Percentiles rank a stretch among this genome's conserved stretches.
Conservation (phyloP, 2,329 filamentous ascomycete species). For the Microsporum ferrugineum region DNA sequence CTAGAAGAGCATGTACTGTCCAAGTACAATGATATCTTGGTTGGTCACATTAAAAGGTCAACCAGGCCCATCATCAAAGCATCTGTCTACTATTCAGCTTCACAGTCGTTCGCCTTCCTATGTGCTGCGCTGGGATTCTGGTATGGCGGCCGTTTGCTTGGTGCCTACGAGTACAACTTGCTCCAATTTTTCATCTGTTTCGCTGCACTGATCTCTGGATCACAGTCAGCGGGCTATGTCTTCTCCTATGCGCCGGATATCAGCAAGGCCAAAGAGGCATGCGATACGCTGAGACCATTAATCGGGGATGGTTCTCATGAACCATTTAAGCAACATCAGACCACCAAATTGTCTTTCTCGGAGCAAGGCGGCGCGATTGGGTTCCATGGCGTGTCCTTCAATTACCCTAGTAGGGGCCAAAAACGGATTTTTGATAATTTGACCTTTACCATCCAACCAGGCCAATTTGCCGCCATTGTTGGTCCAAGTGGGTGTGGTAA, state of each 20-base stretch:
- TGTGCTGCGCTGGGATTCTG: constrained; percentile 70
- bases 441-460: constrained; percentile 41
- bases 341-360: background rate
- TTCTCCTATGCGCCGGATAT: constrained; percentile 65
- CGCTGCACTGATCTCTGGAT: constrained; percentile 58
- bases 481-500: constrained; percentile 68
- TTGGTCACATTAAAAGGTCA: constrained; percentile 17
- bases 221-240: constrained; percentile 62
- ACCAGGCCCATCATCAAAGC: constrained; percentile 45
- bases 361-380: constrained; percentile 63
- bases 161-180: constrained; percentile 52
- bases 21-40: constrained; percentile 58
- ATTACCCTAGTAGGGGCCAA: constrained; percentile 54
- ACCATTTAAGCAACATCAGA: background rate
- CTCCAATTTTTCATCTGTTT: constrained; percentile 64
- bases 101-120: constrained; percentile 63
- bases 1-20: constrained; percentile 64
- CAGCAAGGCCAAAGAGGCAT: constrained; percentile 55
- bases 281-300: too few species aligned
- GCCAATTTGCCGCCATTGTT: constrained; percentile 42
- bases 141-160: constrained; percentile 64
- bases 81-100: constrained; percentile 53
- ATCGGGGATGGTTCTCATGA: background rate
- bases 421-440: constrained; percentile 47
- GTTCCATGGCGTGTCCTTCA: constrained; percentile 52